Evolutionary conservation across 164 flowering plant species (phyloP).

Genomic region (Nelumbo lutea): DNA sequence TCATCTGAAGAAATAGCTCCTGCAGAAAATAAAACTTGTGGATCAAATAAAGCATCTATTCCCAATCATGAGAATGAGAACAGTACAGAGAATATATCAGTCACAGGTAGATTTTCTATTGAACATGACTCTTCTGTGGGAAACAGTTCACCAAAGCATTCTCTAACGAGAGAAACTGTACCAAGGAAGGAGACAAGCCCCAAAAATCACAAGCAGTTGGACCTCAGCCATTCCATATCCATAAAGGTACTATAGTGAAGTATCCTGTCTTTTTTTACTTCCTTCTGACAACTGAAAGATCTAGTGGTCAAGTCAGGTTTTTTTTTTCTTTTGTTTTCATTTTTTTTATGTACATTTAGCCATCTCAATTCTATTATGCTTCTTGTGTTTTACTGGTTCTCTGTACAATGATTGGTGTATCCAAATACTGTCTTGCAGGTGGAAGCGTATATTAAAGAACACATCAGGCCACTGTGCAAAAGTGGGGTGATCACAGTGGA

Average conservation of each 20-base stretch:
- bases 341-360: too few relatives aligned
- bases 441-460: constrained; percentile 91
- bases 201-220: constrained; percentile 30
- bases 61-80: constrained; percentile 15
- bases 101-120: constrained; percentile 3
- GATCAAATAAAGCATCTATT: constrained; percentile 11
- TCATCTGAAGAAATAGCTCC: constrained; percentile 15
- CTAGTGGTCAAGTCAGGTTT: not conserved
- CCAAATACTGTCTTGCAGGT: constrained; percentile 42
- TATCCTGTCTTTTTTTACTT: not conserved
- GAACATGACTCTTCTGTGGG: constrained; percentile 22
- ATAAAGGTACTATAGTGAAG: constrained; percentile 45
- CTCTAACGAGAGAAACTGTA: constrained; percentile 26
- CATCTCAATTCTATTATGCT: not conserved
- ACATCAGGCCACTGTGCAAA: constrained; percentile 87
- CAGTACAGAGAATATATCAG: constrained; percentile 12
- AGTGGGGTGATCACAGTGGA: constrained; percentile 86
- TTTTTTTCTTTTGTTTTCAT: too few relatives aligned
- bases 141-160: constrained; percentile 27
- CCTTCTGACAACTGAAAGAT: not conserved
- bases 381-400: not conserved
- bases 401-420: not conserved
- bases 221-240: constrained; percentile 27
- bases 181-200: constrained; percentile 28
- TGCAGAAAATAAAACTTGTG: constrained; percentile 15